Percentiles rank a stretch among this genome's conserved stretches.
These are phyloP conservation scores for Diaporthe citrichinensis DNA, from an alignment of 2,329 filamentous ascomycete genomes.

Conservation along the genomic window DNA sequence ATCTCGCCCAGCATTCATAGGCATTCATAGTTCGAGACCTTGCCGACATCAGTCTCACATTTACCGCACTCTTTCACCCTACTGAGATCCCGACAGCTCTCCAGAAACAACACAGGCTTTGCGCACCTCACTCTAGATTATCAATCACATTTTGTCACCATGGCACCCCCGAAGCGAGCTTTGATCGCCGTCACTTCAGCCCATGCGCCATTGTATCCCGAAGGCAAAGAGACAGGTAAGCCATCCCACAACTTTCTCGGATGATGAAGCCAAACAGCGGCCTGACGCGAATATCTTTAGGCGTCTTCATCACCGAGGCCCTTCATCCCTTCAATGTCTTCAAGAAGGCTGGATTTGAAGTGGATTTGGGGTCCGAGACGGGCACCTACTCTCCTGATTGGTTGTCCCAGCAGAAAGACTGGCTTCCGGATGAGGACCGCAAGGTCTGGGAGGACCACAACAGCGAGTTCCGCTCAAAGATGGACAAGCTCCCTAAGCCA, in stretches of 20 bases:
- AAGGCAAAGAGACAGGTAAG: neutral
- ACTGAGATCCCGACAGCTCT: neutral
- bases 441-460: slow-evolving; percentile 1
- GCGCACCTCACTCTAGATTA: neutral
- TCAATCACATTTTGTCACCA: too few relatives aligned
- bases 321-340: slow-evolving; percentile 17
- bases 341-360: neutral
- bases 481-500: slow-evolving; percentile 4
- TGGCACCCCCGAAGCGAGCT: neutral
- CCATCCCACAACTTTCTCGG: fast-evolving
- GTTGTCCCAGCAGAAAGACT: slow-evolving; percentile 20
- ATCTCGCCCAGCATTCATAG: neutral
- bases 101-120: neutral
- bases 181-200: neutral
- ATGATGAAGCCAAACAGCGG: neutral
- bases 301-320: neutral
- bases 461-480: slow-evolving; percentile 9
- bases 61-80: neutral
- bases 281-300: neutral
- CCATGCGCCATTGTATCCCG: neutral
- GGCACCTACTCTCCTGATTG: slow-evolving; percentile 1
- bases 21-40: neutral
- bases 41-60: neutral
- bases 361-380: slow-evolving; percentile 2
- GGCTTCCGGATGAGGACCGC: slow-evolving; percentile 2